Percentiles rank a stretch among this genome's conserved stretches.
These are phyloP conservation scores for Allantophomopsis cytisporea DNA, from an alignment of 2,329 filamentous ascomycete genomes.

Conservation along the genomic window DNA sequence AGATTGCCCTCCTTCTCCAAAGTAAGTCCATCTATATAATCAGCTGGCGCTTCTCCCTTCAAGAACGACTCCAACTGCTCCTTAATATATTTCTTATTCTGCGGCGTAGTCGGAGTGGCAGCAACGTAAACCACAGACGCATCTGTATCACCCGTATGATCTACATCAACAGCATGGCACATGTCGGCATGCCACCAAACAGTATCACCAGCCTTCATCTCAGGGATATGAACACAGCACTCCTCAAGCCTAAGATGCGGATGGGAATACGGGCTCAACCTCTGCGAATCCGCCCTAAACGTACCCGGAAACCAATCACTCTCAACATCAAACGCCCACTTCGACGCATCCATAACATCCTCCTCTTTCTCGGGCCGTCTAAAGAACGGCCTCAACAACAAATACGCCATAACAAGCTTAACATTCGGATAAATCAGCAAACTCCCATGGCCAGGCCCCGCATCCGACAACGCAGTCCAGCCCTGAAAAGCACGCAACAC, in stretches of 20 bases:
- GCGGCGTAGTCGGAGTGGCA: slow-evolving; percentile 20
- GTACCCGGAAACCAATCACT: slow-evolving; percentile 24
- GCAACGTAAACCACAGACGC: slow-evolving; percentile 22
- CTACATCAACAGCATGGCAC: slow-evolving; percentile 25
- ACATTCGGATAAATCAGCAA: slow-evolving; percentile 26
- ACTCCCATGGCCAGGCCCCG: slow-evolving; percentile 21
- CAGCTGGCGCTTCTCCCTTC: slow-evolving; percentile 12
- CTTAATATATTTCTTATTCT: slow-evolving; percentile 16
- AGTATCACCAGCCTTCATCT: slow-evolving; percentile 23
- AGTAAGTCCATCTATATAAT: slow-evolving; percentile 1
- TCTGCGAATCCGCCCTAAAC: slow-evolving; percentile 19
- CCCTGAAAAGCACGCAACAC: slow-evolving; percentile 26
- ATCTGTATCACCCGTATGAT: slow-evolving; percentile 19
- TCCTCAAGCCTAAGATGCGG: slow-evolving; percentile 24
- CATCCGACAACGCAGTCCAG: slow-evolving; percentile 26
- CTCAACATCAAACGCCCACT: slow-evolving; percentile 21
- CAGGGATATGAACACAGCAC: slow-evolving; percentile 23
- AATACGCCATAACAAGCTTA: slow-evolving; percentile 21
- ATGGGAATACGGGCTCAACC: slow-evolving; percentile 20
- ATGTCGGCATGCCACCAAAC: slow-evolving; percentile 27
- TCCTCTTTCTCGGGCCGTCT: slow-evolving; percentile 14
- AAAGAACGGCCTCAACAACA: slow-evolving; percentile 28
- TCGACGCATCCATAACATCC: slow-evolving; percentile 21
- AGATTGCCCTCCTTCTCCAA: neutral
- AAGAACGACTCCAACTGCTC: slow-evolving; percentile 15